These are phyloP conservation scores for Spinacia oleracea DNA, from an alignment of 179 eudicot species.

Conservation along the genomic window DNA sequence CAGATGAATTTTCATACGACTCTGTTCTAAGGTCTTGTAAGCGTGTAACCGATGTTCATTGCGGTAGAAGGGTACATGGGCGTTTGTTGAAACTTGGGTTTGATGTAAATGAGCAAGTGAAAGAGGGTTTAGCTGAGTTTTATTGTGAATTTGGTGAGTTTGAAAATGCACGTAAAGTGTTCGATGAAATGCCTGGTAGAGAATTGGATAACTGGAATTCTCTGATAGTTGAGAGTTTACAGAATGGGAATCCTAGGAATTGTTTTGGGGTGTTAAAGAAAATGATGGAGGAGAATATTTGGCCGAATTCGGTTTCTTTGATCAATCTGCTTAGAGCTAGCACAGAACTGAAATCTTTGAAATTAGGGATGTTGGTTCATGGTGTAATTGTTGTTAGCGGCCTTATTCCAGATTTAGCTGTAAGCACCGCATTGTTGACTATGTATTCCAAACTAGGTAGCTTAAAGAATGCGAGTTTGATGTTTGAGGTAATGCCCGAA, in stretches of 20 bases:
- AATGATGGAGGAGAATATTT: conserved; percentile 28
- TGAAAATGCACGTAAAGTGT: conserved; percentile 23
- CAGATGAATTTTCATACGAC: conserved; percentile 37
- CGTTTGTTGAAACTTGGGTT: conserved; percentile 38
- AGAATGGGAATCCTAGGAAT: conserved; percentile 18
- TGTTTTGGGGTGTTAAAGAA: conserved; percentile 23
- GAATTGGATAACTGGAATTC: conserved; percentile 26
- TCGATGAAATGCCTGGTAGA: conserved; percentile 31
- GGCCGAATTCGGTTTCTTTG: conserved; percentile 30
- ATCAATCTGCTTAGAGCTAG: conserved; percentile 38
- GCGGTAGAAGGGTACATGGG: conserved; percentile 32
- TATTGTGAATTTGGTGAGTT: conserved; percentile 14
- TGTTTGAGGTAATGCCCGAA: conserved; percentile 34
- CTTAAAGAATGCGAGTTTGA: conserved; percentile 28
- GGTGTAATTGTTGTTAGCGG: conserved; percentile 30
- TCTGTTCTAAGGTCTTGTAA: conserved; percentile 35
- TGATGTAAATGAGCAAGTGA: conserved; percentile 23
- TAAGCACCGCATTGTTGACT: conserved; percentile 39
- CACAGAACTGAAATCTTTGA: conserved; percentile 31
- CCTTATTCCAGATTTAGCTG: conserved; percentile 28
- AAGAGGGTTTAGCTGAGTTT: conserved; percentile 28
- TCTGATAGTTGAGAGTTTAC: conserved; percentile 23
- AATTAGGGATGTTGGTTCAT: conserved; percentile 32
- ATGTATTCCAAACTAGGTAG: conserved; percentile 36
- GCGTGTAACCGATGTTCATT: conserved; percentile 11